Evolutionary conservation across 1,139 yeast genomes (phyloP).

Genomic region (Zygosaccharomyces pseudobailii): DNA sequence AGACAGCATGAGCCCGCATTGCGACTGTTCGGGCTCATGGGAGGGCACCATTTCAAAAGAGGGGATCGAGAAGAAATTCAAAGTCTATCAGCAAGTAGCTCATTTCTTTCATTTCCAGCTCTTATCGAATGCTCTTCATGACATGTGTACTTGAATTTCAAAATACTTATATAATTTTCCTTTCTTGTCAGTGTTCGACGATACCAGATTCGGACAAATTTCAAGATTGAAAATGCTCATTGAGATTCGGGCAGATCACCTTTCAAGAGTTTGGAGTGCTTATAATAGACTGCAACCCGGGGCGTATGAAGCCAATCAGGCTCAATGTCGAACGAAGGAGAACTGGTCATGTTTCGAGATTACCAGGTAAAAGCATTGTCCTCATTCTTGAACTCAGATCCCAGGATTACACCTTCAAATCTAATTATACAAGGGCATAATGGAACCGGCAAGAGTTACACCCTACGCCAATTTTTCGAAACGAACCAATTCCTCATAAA

Average conservation of each 20-base stretch:
- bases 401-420: slow-evolving; percentile 23
- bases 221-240: neutral
- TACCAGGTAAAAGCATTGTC: slow-evolving; percentile 23
- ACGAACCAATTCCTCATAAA: slow-evolving; percentile 14
- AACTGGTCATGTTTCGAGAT: slow-evolving; percentile 22
- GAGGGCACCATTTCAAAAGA: slow-evolving; percentile 48
- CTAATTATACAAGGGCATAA: slow-evolving; percentile 29
- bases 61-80: slow-evolving; percentile 44
- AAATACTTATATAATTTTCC: neutral
- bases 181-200: neutral
- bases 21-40: slow-evolving; percentile 90
- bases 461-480: slow-evolving; percentile 20
- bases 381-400: slow-evolving; percentile 21
- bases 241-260: slow-evolving; percentile 1
- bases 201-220: neutral
- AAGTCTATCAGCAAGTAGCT: slow-evolving; percentile 56
- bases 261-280: neutral
- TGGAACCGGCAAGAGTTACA: slow-evolving; percentile 30
- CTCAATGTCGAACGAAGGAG: slow-evolving; percentile 6
- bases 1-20: slow-evolving; percentile 67
- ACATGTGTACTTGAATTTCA: neutral
- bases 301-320: neutral
- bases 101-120: slow-evolving; percentile 56
- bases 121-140: slow-evolving; percentile 40
- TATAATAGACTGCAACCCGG: neutral